Evolutionary conservation across 352 stramenopile genomes (phyloP).

Genomic region (Globisporangium irregulare): DNA sequence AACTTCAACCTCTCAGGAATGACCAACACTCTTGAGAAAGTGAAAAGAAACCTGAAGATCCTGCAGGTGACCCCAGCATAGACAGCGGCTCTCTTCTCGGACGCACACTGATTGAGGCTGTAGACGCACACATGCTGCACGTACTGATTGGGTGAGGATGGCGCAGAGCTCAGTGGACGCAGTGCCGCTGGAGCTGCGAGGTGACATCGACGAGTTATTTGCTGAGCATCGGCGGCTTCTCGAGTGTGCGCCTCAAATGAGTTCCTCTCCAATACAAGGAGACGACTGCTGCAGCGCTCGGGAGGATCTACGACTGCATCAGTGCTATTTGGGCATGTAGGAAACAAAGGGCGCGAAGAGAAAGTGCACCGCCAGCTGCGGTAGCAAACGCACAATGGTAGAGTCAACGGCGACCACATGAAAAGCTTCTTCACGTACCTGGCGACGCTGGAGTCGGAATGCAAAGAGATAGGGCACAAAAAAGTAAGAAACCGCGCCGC

Average conservation of each 20-base stretch:
- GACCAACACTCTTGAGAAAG: neutral
- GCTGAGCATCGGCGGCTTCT: conserved; percentile 3
- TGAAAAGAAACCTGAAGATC: neutral
- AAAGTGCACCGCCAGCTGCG: neutral
- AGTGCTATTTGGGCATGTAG: no score
- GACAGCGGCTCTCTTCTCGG: neutral
- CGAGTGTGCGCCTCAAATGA: neutral
- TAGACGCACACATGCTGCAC: neutral
- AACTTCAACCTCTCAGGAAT: neutral
- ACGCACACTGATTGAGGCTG: neutral
- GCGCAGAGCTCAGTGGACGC: neutral
- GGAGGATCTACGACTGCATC: neutral
- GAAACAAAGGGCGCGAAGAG: neutral
- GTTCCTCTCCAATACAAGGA: neutral
- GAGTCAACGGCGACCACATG: neutral
- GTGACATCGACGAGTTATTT: conserved; percentile 8
- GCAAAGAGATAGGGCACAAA: neutral
- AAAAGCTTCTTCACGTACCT: conserved; percentile 1
- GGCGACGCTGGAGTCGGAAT: neutral
- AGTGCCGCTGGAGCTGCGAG: conserved; percentile 3
- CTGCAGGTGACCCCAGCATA: neutral
- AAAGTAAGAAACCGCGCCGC: neutral
- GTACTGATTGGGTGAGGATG: neutral
- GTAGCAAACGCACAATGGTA: neutral
- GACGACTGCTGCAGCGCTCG: neutral